Percentiles rank a stretch among this genome's conserved stretches.
Evolutionary conservation across 73 alveolate genomes (phyloP).

Genomic region (Paramecium bursaria): DNA sequence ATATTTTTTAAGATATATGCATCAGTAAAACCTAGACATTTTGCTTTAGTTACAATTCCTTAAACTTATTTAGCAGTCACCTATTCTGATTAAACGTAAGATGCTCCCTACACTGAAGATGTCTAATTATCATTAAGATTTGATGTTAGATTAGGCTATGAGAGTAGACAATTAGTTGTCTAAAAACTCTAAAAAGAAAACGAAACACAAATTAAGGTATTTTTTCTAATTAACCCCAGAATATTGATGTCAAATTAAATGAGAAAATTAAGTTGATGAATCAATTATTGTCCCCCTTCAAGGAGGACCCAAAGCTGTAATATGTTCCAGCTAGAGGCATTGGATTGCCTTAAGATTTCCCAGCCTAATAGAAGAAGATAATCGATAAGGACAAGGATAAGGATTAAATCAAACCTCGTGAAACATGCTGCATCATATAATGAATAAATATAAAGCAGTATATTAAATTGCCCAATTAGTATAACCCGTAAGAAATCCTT

Average conservation of each 20-base stretch:
- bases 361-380: background rate
- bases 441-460: background rate
- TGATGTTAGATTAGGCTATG: constrained; percentile 50
- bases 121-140: constrained; percentile 24
- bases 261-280: background rate
- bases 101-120: constrained; percentile 47
- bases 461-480: background rate
- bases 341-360: constrained; percentile 13
- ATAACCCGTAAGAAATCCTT: background rate
- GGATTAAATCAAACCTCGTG: constrained; percentile 43
- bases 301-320: constrained; percentile 24
- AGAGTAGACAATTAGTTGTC: background rate
- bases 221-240: background rate
- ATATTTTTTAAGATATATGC: background rate
- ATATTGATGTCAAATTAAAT: constrained; percentile 14
- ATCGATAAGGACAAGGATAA: constrained; percentile 4
- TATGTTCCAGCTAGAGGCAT: constrained; percentile 49
- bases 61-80: constrained; percentile 14
- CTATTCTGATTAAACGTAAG: constrained; percentile 34
- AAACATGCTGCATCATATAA: constrained; percentile 47
- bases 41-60: constrained; percentile 49
- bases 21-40: constrained; percentile 52
- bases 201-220: constrained; percentile 2
- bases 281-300: constrained; percentile 11
- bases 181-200: constrained; percentile 4